Evolutionary conservation across 2,329 filamentous ascomycete species (phyloP).

Genomic region (Calcarisporium arbuscula): DNA sequence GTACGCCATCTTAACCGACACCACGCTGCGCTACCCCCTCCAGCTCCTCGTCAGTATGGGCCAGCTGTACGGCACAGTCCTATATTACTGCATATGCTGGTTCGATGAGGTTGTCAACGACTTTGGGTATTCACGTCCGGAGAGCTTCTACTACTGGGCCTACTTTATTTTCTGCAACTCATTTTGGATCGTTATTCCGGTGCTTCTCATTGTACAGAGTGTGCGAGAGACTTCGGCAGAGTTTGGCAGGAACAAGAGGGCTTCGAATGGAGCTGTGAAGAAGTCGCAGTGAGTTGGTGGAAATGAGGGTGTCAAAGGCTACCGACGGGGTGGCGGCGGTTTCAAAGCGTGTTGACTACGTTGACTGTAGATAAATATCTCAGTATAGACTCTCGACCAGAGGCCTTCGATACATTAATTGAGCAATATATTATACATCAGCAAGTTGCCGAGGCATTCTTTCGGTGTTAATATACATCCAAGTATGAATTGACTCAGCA

Average conservation of each 20-base stretch:
- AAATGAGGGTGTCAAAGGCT: too few species aligned
- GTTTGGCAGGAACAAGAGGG: constrained; percentile 19
- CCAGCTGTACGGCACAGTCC: constrained; percentile 43
- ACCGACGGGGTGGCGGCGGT: too few species aligned
- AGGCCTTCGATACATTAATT: too few species aligned
- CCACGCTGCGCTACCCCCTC: constrained; percentile 40
- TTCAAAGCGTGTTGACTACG: too few species aligned
- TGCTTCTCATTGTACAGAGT: constrained; percentile 22
- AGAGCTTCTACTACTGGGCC: constrained; percentile 44
- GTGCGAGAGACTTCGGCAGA: constrained; percentile 15
- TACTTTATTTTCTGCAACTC: constrained; percentile 46
- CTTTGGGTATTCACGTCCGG: constrained; percentile 40
- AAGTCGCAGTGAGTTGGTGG: constrained; percentile 12
- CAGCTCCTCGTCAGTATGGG: constrained; percentile 39
- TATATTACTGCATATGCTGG: constrained; percentile 43
- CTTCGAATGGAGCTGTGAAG: constrained; percentile 14
- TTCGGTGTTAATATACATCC: too few species aligned
- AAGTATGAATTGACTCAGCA: too few species aligned
- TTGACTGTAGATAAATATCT: too few species aligned
- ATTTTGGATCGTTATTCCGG: constrained; percentile 46
- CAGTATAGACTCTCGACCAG: too few species aligned
- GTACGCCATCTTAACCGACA: constrained; percentile 32
- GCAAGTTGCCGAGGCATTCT: too few species aligned
- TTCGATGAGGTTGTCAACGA: constrained; percentile 32
- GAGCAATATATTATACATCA: too few species aligned